Base-by-base conservation (phyloP, 805 yeast species). In the Kodamaea neixiangensis region DNA sequence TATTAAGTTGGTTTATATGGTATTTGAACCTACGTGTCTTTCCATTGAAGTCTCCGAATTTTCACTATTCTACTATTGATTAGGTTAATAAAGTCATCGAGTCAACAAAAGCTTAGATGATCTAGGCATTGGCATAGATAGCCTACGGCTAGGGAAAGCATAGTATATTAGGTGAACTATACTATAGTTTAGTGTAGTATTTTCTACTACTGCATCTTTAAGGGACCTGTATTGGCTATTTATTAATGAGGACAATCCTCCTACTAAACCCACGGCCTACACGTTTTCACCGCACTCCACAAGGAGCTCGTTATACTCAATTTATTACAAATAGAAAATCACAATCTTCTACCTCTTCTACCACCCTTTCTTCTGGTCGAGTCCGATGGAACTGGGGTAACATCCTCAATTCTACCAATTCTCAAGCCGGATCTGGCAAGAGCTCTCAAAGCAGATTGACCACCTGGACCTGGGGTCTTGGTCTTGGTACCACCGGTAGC, bases 321-420 rank as follows among this genome's bases (percentile, higher is more conserved):
- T 37, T 37, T 37, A 37, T 37, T 37, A 34, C 18, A n/a, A 14
- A 37, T 37, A 21, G 17, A 21, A 52, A 66, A 66, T 80, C 79
- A 89, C 81, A 92, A 87, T 89, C 99, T 91, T 87, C 99, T 93
- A 93, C 99, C 99, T 87, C 99, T 92, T 86, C 99, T 94, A 89
- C 99, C 99, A 90, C 99, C 99, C 96, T 94, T 96, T 90, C 93
- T 89, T 88, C 99, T 94, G 79, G 99, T 96, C 72, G 98, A 92
- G 81, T 94, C 99, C 67, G 99, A 94, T 79, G 99, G 99, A 71
- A 94, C 92, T 79, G 99, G 99, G 68, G 99, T 94, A 67, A 94
- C 99, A 79, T 94, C 99, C 85, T 96, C 99, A 69, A 94, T 94
- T 82, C 99, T 91, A 72, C 99, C 99, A 66, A 94, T 94, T 87